These are phyloP conservation scores for Adenanthera pavonina DNA, from an alignment of 306 rosid species.

Conservation along the genomic window DNA sequence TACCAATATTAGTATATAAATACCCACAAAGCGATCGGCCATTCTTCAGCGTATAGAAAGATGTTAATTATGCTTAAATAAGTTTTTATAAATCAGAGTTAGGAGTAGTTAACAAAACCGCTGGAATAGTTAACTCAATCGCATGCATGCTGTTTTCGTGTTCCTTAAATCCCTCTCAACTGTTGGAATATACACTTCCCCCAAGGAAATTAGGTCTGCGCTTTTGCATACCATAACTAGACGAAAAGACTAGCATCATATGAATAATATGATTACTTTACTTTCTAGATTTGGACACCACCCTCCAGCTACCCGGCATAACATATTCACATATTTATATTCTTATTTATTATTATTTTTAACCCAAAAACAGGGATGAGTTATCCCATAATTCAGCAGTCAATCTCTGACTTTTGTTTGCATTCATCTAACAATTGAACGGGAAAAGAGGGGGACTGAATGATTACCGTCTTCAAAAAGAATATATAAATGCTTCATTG, in stretches of 20 bases:
- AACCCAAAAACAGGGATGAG: not conserved
- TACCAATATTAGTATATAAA: constrained; percentile 15
- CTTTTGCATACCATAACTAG: not conserved
- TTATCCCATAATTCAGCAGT: too few species aligned
- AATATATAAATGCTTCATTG: too few species aligned
- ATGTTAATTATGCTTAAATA: constrained; percentile 3
- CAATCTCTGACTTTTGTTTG: too few species aligned
- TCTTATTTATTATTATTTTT: not conserved
- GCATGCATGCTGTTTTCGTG: constrained; percentile 38
- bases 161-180: constrained; percentile 39
- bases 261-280: not conserved
- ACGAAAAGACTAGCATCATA: not conserved
- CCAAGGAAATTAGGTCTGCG: not conserved
- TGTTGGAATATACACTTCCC: constrained; percentile 24
- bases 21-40: not conserved
- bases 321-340: too few species aligned
- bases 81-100: not conserved
- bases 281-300: not conserved
- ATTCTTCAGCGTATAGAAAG: not conserved
- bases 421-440: too few species aligned
- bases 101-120: not conserved
- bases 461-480: too few species aligned
- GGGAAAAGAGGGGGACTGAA: too few species aligned
- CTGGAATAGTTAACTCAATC: not conserved
- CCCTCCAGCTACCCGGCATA: not conserved